phyloP scores from a whole-genome alignment of 208 protist species.

The Crithidia bombi region DNA sequence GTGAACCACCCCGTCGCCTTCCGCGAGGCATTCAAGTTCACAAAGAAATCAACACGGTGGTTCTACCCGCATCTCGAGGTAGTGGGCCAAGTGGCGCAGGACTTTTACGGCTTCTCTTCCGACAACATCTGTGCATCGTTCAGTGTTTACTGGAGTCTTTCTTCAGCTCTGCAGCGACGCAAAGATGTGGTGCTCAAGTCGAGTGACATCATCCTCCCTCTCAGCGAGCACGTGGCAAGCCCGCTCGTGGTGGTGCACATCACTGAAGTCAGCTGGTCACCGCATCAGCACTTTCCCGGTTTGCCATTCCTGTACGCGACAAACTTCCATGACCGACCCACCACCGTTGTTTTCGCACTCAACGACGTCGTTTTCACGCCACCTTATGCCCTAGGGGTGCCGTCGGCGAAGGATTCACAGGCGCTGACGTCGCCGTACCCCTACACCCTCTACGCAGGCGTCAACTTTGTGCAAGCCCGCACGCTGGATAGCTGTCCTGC shows the following conservation, averaged over 20 bases:
- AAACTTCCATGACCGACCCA: slow-evolving; percentile 38
- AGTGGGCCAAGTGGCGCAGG: slow-evolving; percentile 44
- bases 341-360: slow-evolving; percentile 61
- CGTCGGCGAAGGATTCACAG: slow-evolving; percentile 31
- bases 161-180: slow-evolving; percentile 65
- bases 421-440: slow-evolving; percentile 47
- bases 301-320: slow-evolving; percentile 62
- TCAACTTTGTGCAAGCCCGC: slow-evolving; percentile 78
- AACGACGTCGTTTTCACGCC: slow-evolving; percentile 77
- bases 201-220: slow-evolving; percentile 28
- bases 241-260: slow-evolving; percentile 65
- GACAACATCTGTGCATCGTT: slow-evolving; percentile 44
- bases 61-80: slow-evolving; percentile 76
- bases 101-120: slow-evolving; percentile 57
- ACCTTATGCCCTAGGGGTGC: slow-evolving; percentile 54
- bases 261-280: slow-evolving; percentile 44
- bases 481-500: slow-evolving; percentile 55
- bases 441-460: slow-evolving; percentile 60
- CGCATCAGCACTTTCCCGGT: slow-evolving; percentile 54
- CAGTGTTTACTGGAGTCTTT: slow-evolving; percentile 78
- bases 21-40: slow-evolving; percentile 37
- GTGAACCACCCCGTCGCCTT: slow-evolving; percentile 54
- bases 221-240: slow-evolving; percentile 80
- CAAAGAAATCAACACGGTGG: slow-evolving; percentile 53
- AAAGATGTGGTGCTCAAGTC: slow-evolving; percentile 29